These are phyloP conservation scores for Aspergillus puulaauensis DNA, from an alignment of 2,329 filamentous ascomycete species.

Conservation along the genomic window DNA sequence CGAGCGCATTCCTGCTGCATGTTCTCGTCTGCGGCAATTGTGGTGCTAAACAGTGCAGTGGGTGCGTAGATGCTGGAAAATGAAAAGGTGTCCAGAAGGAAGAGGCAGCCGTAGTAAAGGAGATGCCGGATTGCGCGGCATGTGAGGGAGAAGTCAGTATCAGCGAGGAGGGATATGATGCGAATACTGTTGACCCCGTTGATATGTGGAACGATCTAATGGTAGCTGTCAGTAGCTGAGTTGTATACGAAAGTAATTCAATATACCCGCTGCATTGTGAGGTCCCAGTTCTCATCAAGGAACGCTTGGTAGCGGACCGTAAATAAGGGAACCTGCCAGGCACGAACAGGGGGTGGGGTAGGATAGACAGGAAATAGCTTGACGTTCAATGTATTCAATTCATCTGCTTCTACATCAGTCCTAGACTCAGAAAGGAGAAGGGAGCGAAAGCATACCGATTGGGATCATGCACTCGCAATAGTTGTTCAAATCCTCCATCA, in stretches of 20 bases:
- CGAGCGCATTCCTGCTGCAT: conserved; percentile 85
- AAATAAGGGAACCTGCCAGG: conserved; percentile 87
- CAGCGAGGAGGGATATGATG: conserved; percentile 78
- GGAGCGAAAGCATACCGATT: conserved; percentile 64
- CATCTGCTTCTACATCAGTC: conserved; percentile 55
- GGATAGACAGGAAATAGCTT: conserved; percentile 86
- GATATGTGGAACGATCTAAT: conserved; percentile 74
- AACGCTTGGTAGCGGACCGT: conserved; percentile 57
- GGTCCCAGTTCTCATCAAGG: conserved; percentile 56
- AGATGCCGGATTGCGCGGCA: conserved; percentile 85
- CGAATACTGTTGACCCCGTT: conserved; percentile 89
- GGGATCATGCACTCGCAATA: conserved; percentile 99
- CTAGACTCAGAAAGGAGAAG: conserved; percentile 21
- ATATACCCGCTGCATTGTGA: conserved; percentile 52
- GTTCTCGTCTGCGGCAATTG: conserved; percentile 71
- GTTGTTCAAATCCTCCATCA: conserved; percentile 92
- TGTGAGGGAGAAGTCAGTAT: conserved; percentile 82
- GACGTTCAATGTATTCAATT: conserved; percentile 92
- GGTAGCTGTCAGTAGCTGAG: background rate
- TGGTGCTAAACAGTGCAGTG: conserved; percentile 70
- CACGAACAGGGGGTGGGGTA: conserved; percentile 72
- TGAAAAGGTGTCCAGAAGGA: conserved; percentile 92
- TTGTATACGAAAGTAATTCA: background rate
- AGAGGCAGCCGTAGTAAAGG: conserved; percentile 86
- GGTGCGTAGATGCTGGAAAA: conserved; percentile 89